Evolutionary conservation across 1,284 basidiomycete genomes (phyloP), one percentile per base, ranked within the genome.

Genomic region (Tausonia pullulans): DNA sequence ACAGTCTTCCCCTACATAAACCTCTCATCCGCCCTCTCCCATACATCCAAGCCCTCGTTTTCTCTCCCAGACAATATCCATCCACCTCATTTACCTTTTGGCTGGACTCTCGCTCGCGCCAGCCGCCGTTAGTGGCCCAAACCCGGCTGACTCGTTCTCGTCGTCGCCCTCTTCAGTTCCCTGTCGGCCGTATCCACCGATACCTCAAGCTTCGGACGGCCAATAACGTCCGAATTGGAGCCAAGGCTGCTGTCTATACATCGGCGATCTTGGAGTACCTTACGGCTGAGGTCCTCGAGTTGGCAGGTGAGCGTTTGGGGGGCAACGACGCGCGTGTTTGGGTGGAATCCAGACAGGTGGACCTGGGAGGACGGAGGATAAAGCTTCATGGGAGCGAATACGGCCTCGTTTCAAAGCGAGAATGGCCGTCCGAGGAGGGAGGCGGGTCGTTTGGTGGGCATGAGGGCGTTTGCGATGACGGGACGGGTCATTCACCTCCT

Each of bases 191-290:
- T 87, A 90, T 94, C 66, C 91, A 93, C 76, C 87, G 94, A 78
- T 95, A 95, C 79, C 78, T 98, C 71, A 95, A 96, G 78, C 85
- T 86, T 74, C 84, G 89, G 71, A 95, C 93, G 49, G 90, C 93
- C 74, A 88, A 94, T 78, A 92, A 93, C 74, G 85, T 97, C 63
- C 69, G 75, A 56, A 73, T 77, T 57, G 75, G 76, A 50, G 75
- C 76, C 64, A 78, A 78, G 68, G 75, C 76, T n/a, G 75, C 75
- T 45, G 75, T 78, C 61, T 78, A 93, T 74, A 88, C 87, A n/a
- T 85, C 87, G 50, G 90, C 91, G 41, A 90, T 94, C 71, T 80
- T 94, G 56, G 90, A 94, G 75, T 94, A 94, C 52, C 40, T 77
- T 43, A 74, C 74, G 40, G 78, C 78, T 53, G 78, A 78, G 68